phyloP scores from a whole-genome alignment of 805 yeast species.

The Zygosaccharomyces bailii region DNA sequence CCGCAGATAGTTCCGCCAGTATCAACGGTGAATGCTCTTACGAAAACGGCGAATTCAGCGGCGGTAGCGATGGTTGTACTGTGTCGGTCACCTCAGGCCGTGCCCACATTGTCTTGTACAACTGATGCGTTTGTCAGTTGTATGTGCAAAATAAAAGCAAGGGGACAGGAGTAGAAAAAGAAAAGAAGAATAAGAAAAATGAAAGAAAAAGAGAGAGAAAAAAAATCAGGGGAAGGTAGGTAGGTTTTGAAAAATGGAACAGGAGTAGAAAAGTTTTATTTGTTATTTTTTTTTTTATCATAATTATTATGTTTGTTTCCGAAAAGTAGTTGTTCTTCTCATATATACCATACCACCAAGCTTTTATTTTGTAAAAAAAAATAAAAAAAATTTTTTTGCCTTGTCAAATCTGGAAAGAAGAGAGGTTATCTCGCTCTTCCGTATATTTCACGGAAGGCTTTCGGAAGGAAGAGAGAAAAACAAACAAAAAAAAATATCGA shows the following conservation, averaged over 20 bases:
- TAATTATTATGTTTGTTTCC: background rate
- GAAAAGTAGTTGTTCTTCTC: slow-evolving; percentile 2
- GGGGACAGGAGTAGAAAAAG: background rate
- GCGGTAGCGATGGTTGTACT: slow-evolving; percentile 81
- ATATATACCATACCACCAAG: background rate
- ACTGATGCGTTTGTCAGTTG: slow-evolving; percentile 1
- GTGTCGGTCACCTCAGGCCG: slow-evolving; percentile 59
- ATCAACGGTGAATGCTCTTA: slow-evolving; percentile 73
- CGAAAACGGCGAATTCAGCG: slow-evolving; percentile 70
- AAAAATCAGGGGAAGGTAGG: background rate
- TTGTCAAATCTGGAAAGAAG: too few species aligned
- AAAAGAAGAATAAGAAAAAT: background rate
- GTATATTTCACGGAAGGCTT: background rate
- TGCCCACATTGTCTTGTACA: slow-evolving; percentile 58
- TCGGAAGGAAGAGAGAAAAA: background rate
- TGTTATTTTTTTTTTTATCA: slow-evolving; percentile 1
- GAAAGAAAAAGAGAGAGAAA: background rate
- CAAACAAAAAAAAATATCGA: background rate
- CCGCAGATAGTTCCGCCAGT: slow-evolving; percentile 56
- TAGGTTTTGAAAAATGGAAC: background rate
- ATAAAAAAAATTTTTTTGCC: background rate
- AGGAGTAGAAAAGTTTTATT: background rate
- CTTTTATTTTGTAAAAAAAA: background rate
- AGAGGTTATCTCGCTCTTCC: background rate
- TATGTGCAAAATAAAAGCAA: background rate